Evolutionary conservation across 2,329 filamentous ascomycete species (phyloP), one percentile per base, ranked within the genome.

Genomic region (Fusarium protoensiforme): DNA sequence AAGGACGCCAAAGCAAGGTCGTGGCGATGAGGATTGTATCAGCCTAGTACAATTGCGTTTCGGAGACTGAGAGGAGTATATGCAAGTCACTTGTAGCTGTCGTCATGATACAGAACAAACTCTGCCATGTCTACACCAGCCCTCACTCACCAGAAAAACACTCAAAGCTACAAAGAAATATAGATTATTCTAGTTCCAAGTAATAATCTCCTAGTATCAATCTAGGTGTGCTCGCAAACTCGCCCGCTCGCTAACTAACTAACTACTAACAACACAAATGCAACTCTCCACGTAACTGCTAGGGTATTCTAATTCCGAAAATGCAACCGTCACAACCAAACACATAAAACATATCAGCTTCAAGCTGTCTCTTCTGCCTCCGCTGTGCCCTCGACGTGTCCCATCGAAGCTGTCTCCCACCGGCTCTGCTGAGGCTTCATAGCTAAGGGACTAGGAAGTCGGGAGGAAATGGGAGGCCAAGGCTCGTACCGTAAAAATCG

Each of bases 231-330:
- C 63, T 48, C 61, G 39, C 58, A 53, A 38, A 31, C 36, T 61
- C 31, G 31, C 33, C 43, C 46, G 63, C 71, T 71, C 61, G 71
- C 71, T 68, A 39, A 46, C 71, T 36, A 14, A 68, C 71, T 68
- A 39, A 46, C 71, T 36, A 14, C 46, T 57, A 64, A 54, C 57
- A 66, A 73, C 48, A 63, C 61, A 38, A 73, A 72, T 63, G 71
- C 59, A 62, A 56, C 67, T 61, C 64, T 71, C 58, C 58, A 60
- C 59, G 67, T 61, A 72, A 69, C 71, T 74, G 53, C 61, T 71
- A 64, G 71, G 71, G 71, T 73, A 73, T 74, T 73, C 71, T 74
- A 60, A 61, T 61, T 54, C 57, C 46, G 36, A 65, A 60, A 61
- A 65, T 65, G 57, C 58, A 65, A 63, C 62, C 56, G 35, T 66